These are phyloP conservation scores for Aspergillus ostianus DNA, from an alignment of 495 filamentous ascomycete species.

Conservation along the genomic window DNA sequence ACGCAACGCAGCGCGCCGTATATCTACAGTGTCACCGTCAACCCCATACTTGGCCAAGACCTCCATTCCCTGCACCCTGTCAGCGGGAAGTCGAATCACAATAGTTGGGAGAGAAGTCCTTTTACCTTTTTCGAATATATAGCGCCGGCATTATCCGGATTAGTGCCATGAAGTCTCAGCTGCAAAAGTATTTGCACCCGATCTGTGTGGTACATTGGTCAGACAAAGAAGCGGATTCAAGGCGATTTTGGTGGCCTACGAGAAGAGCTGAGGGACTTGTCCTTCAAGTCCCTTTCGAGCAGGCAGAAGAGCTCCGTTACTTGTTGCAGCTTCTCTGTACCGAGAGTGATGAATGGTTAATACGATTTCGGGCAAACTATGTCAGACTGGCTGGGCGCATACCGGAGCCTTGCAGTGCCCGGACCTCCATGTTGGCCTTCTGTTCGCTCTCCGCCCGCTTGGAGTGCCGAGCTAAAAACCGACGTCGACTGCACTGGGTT, in stretches of 20 bases:
- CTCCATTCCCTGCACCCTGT: slow-evolving; percentile 65
- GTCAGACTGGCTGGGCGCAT: slow-evolving; percentile 10
- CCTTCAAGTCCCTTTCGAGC: slow-evolving; percentile 56
- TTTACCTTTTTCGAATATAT: slow-evolving; percentile 76
- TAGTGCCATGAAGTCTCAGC: slow-evolving; percentile 76
- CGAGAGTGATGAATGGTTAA: slow-evolving; percentile 22
- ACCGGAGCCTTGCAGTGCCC: slow-evolving; percentile 35
- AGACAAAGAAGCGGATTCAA: slow-evolving; percentile 9
- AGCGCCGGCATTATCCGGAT: slow-evolving; percentile 66
- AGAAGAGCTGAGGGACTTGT: slow-evolving; percentile 50
- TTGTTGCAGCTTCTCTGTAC: slow-evolving; percentile 61
- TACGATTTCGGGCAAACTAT: not conserved
- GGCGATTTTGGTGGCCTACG: slow-evolving; percentile 45
- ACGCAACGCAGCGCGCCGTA: slow-evolving; percentile 75
- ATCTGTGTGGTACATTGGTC: slow-evolving; percentile 43
- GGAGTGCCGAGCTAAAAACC: not conserved
- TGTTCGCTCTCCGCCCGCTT: not conserved
- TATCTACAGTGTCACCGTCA: slow-evolving; percentile 52
- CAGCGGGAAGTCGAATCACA: slow-evolving; percentile 13
- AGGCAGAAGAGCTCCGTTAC: slow-evolving; percentile 58
- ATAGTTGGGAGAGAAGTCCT: not conserved
- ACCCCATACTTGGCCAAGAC: slow-evolving; percentile 72
- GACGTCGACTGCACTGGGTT: not conserved
- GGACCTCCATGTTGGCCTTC: slow-evolving; percentile 25
- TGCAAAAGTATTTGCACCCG: slow-evolving; percentile 63